Evolutionary conservation across 129 eudicot genomes (phyloP).

Genomic region (Rutidosis leptorrhynchoides): DNA sequence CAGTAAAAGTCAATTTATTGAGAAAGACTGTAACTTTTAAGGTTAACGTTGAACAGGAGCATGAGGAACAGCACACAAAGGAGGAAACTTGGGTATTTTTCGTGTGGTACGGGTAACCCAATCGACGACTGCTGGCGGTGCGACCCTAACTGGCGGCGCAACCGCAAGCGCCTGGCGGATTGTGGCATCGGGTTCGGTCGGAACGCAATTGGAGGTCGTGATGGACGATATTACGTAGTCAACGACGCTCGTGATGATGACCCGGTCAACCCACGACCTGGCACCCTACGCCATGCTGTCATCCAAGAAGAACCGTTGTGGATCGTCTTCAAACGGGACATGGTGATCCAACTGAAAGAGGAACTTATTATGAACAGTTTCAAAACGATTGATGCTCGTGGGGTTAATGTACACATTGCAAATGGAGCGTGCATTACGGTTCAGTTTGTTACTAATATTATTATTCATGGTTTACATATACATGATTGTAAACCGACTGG

Average conservation of each 20-base stretch:
- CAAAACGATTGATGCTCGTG: slow-evolving; percentile 92
- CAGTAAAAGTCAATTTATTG: not conserved
- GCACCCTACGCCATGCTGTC: slow-evolving; percentile 87
- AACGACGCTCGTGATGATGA: slow-evolving; percentile 69
- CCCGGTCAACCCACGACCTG: slow-evolving; percentile 84
- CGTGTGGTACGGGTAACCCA: slow-evolving; percentile 87
- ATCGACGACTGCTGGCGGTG: slow-evolving; percentile 98
- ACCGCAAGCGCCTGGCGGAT: slow-evolving; percentile 86
- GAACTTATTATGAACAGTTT: slow-evolving; percentile 95
- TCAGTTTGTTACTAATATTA: slow-evolving; percentile 75
- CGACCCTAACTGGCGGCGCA: slow-evolving; percentile 72
- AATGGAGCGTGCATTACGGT: slow-evolving; percentile 82
- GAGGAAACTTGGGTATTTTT: slow-evolving; percentile 76
- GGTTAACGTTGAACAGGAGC: slow-evolving; percentile 48
- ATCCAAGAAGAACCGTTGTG: slow-evolving; percentile 83
- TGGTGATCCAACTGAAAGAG: slow-evolving; percentile 74
- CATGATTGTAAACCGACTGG: slow-evolving; percentile 94
- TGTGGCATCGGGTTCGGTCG: slow-evolving; percentile 93
- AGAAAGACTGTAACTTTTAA: not conserved
- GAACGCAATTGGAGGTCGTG: slow-evolving; percentile 88
- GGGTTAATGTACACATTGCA: slow-evolving; percentile 85
- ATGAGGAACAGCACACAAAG: slow-evolving; percentile 69
- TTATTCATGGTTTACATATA: slow-evolving; percentile 74
- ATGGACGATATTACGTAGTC: slow-evolving; percentile 78
- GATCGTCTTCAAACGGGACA: slow-evolving; percentile 84